These are phyloP conservation scores for Suhomyces emberorum DNA, from an alignment of 805 yeast genomes.

Conservation along the genomic window DNA sequence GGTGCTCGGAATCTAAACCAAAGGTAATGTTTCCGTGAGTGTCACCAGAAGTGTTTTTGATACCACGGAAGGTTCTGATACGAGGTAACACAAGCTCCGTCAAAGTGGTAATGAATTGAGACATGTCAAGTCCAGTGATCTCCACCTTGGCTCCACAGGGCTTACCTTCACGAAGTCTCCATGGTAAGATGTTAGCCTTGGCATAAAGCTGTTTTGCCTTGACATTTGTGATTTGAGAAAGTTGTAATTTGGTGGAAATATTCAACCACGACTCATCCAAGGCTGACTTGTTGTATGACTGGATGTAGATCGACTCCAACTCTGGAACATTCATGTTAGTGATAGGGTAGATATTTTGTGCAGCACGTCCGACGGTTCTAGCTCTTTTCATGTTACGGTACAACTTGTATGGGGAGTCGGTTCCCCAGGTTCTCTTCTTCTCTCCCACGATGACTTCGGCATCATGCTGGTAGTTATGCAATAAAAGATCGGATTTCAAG, in stretches of 20 bases:
- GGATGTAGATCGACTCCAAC: constrained; percentile 63
- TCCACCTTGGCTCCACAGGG: constrained; percentile 87
- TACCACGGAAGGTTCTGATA: constrained; percentile 81
- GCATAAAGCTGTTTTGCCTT: constrained; percentile 74
- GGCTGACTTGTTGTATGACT: constrained; percentile 74
- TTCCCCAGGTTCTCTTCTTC: constrained; percentile 82
- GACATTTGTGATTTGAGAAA: constrained; percentile 92
- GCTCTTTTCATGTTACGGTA: constrained; percentile 80
- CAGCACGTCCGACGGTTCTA: constrained; percentile 66
- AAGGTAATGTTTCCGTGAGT: constrained; percentile 80
- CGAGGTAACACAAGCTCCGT: constrained; percentile 93
- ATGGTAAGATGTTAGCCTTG: constrained; percentile 73
- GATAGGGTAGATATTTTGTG: constrained; percentile 70
- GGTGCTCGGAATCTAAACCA: constrained; percentile 75
- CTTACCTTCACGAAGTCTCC: constrained; percentile 85
- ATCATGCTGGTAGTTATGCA: constrained; percentile 72
- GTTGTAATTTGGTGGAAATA: constrained; percentile 69
- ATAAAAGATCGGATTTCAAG: constrained; percentile 69
- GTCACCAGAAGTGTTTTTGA: constrained; percentile 77
- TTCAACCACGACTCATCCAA: constrained; percentile 68
- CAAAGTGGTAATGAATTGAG: constrained; percentile 80
- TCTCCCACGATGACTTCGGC: constrained; percentile 55
- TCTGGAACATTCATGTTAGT: constrained; percentile 70
- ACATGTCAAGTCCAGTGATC: constrained; percentile 75
- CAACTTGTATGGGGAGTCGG: constrained; percentile 81